Evolutionary conservation across 306 rosid species (phyloP).

Genomic region (Carpinus fangiana): DNA sequence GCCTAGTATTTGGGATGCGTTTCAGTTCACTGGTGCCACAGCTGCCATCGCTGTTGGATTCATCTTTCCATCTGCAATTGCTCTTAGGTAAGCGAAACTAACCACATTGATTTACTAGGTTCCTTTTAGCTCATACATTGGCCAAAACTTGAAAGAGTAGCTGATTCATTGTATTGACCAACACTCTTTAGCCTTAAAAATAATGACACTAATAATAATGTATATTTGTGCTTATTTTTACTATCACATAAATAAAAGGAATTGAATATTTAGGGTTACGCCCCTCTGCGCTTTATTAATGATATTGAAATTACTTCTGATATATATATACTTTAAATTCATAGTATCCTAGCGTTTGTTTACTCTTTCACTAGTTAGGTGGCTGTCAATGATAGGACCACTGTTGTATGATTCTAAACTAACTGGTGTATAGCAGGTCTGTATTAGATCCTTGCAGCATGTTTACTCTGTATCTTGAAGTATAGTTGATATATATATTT

Average conservation of each 20-base stretch:
- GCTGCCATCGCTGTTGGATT: constrained; percentile 60
- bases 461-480: neutral
- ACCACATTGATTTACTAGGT: neutral
- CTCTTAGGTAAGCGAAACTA: constrained; percentile 47
- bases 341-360: neutral
- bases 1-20: constrained; percentile 83
- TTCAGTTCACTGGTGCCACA: constrained; percentile 81
- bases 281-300: no score
- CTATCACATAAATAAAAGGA: neutral
- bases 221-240: neutral
- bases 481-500: neutral
- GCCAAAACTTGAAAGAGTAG: neutral
- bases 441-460: neutral
- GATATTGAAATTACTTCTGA: no score
- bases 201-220: neutral
- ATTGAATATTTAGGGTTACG: neutral
- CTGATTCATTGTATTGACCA: neutral
- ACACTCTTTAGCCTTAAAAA: neutral
- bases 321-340: neutral
- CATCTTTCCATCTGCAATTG: constrained; percentile 66
- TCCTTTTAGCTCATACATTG: neutral
- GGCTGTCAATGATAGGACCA: constrained; percentile 1
- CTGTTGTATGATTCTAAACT: neutral
- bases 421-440: no score
- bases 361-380: neutral